Conservation (phyloP, 768 basidiomycete species). For the Agaricus subrufescens region DNA sequence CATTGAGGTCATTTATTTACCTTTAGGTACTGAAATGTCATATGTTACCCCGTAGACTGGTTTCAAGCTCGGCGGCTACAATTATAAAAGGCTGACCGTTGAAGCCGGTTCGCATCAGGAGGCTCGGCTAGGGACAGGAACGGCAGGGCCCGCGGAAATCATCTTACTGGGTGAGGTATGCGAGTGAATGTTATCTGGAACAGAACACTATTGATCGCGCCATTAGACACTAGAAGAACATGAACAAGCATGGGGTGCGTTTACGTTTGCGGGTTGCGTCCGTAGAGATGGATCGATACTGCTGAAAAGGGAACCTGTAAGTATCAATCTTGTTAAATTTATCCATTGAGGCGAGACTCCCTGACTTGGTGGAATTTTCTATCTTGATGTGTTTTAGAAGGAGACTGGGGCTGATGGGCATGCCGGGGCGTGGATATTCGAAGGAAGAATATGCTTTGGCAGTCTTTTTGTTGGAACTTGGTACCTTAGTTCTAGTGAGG, state of each 20-base stretch:
- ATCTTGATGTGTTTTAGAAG: slow-evolving; percentile 28
- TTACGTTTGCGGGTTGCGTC: slow-evolving; percentile 54
- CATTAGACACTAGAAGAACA: slow-evolving; percentile 47
- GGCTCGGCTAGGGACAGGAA: background rate
- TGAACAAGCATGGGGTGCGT: slow-evolving; percentile 65
- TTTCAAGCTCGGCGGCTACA: slow-evolving; percentile 11
- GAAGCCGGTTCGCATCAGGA: background rate
- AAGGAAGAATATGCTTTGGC: slow-evolving; percentile 47
- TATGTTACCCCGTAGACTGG: background rate
- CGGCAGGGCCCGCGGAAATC: slow-evolving; percentile 23
- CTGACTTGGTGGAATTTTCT: slow-evolving; percentile 6
- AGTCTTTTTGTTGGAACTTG: slow-evolving; percentile 51
- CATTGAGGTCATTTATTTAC: background rate
- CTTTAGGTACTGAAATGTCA: background rate
- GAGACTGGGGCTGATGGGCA: slow-evolving; percentile 29
- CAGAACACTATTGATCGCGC: slow-evolving; percentile 12
- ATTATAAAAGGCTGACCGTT: slow-evolving; percentile 11
- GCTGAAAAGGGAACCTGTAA: slow-evolving; percentile 58
- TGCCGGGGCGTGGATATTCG: slow-evolving; percentile 50
- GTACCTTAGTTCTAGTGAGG: slow-evolving; percentile 17
- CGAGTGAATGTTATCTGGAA: slow-evolving; percentile 3
- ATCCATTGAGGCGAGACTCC: background rate
- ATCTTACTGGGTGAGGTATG: slow-evolving; percentile 39
- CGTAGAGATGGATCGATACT: slow-evolving; percentile 55
- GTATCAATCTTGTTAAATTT: slow-evolving; percentile 15